A percentile compares a stretch with the other conserved stretches of the same genome.
These are phyloP conservation scores for Xylaria sp. DNA, from an alignment of 2,329 filamentous ascomycete species.

Conservation along the genomic window DNA sequence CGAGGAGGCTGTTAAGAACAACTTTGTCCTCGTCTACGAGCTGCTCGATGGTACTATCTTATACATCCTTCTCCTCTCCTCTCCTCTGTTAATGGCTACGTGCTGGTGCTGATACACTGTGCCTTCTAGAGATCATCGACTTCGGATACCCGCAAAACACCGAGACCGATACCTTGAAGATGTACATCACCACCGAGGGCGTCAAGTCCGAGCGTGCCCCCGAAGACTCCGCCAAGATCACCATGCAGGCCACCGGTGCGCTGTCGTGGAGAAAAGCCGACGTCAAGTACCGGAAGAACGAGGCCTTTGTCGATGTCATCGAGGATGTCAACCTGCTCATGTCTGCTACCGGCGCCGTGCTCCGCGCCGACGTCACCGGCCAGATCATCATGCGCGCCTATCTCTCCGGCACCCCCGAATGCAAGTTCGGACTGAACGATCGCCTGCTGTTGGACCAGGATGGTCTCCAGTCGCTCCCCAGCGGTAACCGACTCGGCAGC, in stretches of 20 bases:
- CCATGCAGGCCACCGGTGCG: constrained; percentile 98
- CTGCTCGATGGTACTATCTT: constrained; percentile 79
- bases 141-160: constrained; percentile 99
- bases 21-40: constrained; percentile 99
- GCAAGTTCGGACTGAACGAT: constrained; percentile 98
- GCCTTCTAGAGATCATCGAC: constrained; percentile 87
- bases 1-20: constrained; percentile 99
- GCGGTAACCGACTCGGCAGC: constrained; percentile 80
- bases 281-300: constrained; percentile 99
- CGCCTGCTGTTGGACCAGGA: constrained; percentile 88
- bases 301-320: constrained; percentile 98
- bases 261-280: constrained; percentile 97
- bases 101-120: constrained; percentile 23
- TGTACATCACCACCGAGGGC: constrained; percentile 99
- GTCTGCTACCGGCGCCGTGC: constrained; percentile 95
- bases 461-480: constrained; percentile 71
- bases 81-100: background rate
- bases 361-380: constrained; percentile 94
- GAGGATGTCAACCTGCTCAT: constrained; percentile 99
- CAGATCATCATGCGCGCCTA: constrained; percentile 99
- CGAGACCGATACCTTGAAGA: constrained; percentile 97
- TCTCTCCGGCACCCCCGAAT: constrained; percentile 94
- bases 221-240: constrained; percentile 97
- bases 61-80: background rate
- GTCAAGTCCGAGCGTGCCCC: constrained; percentile 89